phyloP scores from a whole-genome alignment of 441 rosid genomes.

The Populus hybrid region DNA sequence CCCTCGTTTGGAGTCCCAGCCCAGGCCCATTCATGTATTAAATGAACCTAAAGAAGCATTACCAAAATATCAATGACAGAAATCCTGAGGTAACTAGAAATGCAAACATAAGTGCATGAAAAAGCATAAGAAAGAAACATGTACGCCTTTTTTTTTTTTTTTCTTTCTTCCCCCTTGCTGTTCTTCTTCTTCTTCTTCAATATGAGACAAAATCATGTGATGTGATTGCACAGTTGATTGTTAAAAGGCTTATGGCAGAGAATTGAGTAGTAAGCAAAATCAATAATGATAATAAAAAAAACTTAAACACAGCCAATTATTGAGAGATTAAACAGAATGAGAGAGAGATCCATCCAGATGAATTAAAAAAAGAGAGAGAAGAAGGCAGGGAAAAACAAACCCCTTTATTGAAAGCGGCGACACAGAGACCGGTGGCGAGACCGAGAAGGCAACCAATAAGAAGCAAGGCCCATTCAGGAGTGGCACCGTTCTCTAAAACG shows the following conservation, averaged over 20 bases:
- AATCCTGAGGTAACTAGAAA: not conserved
- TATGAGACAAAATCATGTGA: not conserved
- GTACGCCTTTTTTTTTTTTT: not conserved
- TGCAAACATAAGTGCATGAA: not conserved
- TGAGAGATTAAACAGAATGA: not conserved
- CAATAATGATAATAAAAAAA: not conserved
- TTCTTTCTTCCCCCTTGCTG: too few species aligned
- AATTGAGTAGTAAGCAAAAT: not conserved
- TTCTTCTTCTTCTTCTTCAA: not conserved
- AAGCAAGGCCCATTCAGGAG: conserved; percentile 92
- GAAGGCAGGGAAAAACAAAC: conserved; percentile 28
- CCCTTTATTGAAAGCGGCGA: conserved; percentile 87
- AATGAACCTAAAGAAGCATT: conserved; percentile 55
- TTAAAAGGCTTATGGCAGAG: not conserved
- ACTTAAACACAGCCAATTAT: not conserved
- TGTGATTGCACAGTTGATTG: not conserved
- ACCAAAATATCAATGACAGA: conserved; percentile 4
- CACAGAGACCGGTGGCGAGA: conserved; percentile 83
- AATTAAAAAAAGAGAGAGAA: not conserved
- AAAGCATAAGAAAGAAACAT: not conserved
- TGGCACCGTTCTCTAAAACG: conserved; percentile 64
- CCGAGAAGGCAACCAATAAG: conserved; percentile 86
- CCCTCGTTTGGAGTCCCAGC: conserved; percentile 96
- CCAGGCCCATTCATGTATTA: conserved; percentile 97
- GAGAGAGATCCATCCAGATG: conserved; percentile 18